Base-by-base conservation (phyloP, 805 yeast genomes). In the Sugiyamaella chiloensis region DNA sequence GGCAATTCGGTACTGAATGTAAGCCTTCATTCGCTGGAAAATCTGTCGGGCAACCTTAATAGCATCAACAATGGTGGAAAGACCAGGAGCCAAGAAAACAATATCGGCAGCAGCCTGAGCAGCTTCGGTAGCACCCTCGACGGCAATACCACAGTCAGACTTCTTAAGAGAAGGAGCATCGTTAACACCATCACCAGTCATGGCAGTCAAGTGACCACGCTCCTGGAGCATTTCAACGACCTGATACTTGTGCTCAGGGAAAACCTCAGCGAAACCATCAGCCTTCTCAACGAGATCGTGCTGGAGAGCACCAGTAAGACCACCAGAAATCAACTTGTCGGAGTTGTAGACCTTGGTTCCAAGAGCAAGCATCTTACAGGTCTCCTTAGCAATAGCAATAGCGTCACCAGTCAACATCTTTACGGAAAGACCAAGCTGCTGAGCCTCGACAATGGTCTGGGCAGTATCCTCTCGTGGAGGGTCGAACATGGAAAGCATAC, bases 121-220 rank as follows among this genome's bases (percentile, higher is more conserved):
- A 72, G 95, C 91, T 76, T 87, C 96, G 62, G 96, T 85, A 65
- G 96, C 90, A 83, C 96, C 96, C 78, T 88, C 96, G 72, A 88
- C 96, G 68, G 96, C 96, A 78, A 88, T 88, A 85, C 96, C 96
- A 65, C 86, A 81, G 69, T 83, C 89, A 65, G 95, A 95, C 81
- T 88, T 88, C 88, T 88, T 88, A 75, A 88, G 81, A 58, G 96
- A 88, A 66, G 96, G 96, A 65, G 96, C 96, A 76, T 88, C 96
- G 79, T 88, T 88, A 70, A 88, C 96, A 87, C 96, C 96, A 71
- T 88, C 96, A 85, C 96, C 96, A 79, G 96, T 88, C 96, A 88
- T 88, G 74, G 96, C 96, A 75, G 89, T 95, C 75, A 88, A 80
- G 83, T 85, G 87, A 75, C 96, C 96, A 81, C 96, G 84, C 71